A percentile compares a stretch with the other conserved stretches of the same genome.
Evolutionary conservation across 495 filamentous ascomycete species (phyloP).

Genomic region (Penicillium cataractarum): DNA sequence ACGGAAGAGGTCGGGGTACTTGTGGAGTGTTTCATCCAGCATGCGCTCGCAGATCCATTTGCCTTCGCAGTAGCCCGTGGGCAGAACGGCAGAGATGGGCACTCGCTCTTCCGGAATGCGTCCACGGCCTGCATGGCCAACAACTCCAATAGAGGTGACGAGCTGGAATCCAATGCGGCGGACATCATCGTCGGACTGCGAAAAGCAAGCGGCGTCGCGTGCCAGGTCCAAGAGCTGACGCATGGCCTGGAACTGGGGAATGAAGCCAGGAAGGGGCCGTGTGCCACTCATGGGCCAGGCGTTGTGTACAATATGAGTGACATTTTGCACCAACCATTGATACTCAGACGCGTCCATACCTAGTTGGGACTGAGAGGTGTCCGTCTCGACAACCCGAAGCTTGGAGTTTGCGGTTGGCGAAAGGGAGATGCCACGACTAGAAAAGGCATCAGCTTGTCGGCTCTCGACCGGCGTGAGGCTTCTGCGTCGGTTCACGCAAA

Average conservation of each 20-base stretch:
- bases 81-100: constrained; percentile 16
- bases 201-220: background rate
- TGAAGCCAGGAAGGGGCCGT: constrained; percentile 30
- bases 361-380: constrained; percentile 1
- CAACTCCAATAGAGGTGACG: constrained; percentile 56
- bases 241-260: constrained; percentile 28
- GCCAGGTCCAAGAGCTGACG: constrained; percentile 42
- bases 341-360: constrained; percentile 6
- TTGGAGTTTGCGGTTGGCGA: constrained; percentile 1
- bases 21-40: constrained; percentile 40
- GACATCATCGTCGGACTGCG: background rate
- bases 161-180: constrained; percentile 32
- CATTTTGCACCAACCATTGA: background rate
- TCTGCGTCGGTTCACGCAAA: constrained; percentile 17
- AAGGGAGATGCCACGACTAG: constrained; percentile 6
- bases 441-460: constrained; percentile 9
- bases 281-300: constrained; percentile 47
- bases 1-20: constrained; percentile 5
- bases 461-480: background rate
- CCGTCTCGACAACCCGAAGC: constrained; percentile 10
- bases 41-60: constrained; percentile 50
- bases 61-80: constrained; percentile 49
- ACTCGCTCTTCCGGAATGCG: constrained; percentile 28
- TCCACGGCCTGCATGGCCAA: constrained; percentile 40
- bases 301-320: constrained; percentile 40